Percentiles rank a stretch among this genome's conserved stretches.
Conservation (phyloP, 345 rosid species). For the Murraya koenigii region DNA sequence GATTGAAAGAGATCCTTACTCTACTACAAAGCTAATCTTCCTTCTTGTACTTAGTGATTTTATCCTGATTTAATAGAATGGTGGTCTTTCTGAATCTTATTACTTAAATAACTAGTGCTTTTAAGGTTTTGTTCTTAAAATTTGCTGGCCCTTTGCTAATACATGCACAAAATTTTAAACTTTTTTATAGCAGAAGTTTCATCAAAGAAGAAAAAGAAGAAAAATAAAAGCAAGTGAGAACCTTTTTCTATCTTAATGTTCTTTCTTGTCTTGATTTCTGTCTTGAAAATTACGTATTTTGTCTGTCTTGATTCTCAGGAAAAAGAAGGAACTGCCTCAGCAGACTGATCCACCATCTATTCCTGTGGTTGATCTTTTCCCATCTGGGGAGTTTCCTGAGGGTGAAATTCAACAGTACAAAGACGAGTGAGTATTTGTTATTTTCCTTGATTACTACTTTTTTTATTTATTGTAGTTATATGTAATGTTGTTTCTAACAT, state of each 20-base stretch:
- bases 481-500: not conserved
- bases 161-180: not conserved
- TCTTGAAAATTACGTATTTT: not conserved
- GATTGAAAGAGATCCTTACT: not conserved
- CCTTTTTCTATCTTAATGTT: conserved; percentile 6
- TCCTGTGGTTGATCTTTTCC: conserved; percentile 73
- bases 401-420: conserved; percentile 96
- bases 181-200: conserved; percentile 12
- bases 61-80: not conserved
- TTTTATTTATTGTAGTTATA: not conserved
- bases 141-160: conserved; percentile 8
- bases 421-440: conserved; percentile 69
- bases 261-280: not conserved
- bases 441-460: not conserved
- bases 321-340: conserved; percentile 68
- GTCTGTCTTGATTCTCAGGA: conserved; percentile 41
- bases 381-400: conserved; percentile 94
- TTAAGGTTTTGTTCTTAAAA: not conserved
- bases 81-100: not conserved
- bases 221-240: conserved; percentile 91
- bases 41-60: not conserved
- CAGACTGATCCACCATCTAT: conserved; percentile 92
- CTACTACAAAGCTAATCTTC: not conserved
- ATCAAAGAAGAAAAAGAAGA: conserved; percentile 93
- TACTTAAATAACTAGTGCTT: not conserved